These are phyloP conservation scores for Stentor coeruleus DNA, from an alignment of 73 alveolate genomes.

Conservation along the genomic window DNA sequence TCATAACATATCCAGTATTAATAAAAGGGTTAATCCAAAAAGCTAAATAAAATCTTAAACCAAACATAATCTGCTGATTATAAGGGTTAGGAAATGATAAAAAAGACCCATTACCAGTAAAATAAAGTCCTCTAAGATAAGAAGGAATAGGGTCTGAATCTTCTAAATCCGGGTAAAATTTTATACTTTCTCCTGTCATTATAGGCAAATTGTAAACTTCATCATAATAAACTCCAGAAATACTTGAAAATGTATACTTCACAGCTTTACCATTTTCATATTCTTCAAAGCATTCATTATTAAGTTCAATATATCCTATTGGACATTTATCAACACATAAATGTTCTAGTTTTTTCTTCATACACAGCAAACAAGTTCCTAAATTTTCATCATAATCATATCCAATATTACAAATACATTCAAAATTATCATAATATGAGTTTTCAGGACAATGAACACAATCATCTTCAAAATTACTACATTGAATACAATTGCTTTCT, in stretches of 20 bases:
- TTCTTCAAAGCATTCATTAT: not conserved
- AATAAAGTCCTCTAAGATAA: not conserved
- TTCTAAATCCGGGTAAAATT: too few species aligned
- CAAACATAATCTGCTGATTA: not conserved
- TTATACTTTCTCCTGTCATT: not conserved
- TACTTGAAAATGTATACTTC: too few species aligned
- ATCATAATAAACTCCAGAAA: not conserved
- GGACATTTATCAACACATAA: not conserved
- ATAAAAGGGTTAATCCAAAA: not conserved
- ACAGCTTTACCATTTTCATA: conserved; percentile 2
- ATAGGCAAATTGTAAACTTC: not conserved
- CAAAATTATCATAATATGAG: not conserved
- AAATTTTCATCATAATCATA: not conserved
- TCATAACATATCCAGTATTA: too few species aligned
- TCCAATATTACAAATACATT: not conserved
- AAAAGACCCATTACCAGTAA: not conserved
- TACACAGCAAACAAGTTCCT: not conserved
- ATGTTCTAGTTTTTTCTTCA: not conserved
- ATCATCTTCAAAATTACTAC: too few species aligned
- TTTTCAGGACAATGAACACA: too few species aligned
- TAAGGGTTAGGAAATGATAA: not conserved
- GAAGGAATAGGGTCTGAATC: not conserved
- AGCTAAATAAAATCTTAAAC: not conserved
- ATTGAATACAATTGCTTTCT: not conserved
- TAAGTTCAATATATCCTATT: not conserved